Evolutionary conservation across 495 filamentous ascomycete genomes (phyloP).

Genomic region (Penicillium waksmanii): DNA sequence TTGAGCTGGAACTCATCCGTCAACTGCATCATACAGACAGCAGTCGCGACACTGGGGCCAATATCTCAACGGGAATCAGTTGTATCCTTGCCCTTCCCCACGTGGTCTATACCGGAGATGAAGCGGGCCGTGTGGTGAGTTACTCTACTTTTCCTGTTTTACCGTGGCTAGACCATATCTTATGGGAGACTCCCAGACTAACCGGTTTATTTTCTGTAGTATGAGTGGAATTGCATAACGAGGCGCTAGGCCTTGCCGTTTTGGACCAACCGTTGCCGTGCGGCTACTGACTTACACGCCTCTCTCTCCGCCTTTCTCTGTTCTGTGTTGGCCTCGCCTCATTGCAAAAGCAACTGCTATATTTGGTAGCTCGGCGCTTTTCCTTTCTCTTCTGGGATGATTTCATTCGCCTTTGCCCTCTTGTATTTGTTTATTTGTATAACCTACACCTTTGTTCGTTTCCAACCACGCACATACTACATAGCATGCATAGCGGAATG

Average conservation of each 20-base stretch:
- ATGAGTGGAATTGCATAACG: slow-evolving; percentile 89
- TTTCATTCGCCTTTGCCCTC: background rate
- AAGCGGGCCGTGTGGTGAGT: slow-evolving; percentile 79
- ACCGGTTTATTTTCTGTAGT: slow-evolving; percentile 49
- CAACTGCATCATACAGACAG: slow-evolving; percentile 82
- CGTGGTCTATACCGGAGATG: slow-evolving; percentile 91
- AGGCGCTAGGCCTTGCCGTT: slow-evolving; percentile 36
- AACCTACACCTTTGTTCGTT: background rate
- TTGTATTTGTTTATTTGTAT: slow-evolving; percentile 6
- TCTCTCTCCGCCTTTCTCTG: background rate
- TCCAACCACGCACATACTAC: background rate
- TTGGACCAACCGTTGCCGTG: background rate
- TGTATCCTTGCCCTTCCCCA: slow-evolving; percentile 83
- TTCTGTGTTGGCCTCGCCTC: background rate
- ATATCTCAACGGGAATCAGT: slow-evolving; percentile 81
- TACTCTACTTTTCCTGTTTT: background rate
- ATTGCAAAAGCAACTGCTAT: slow-evolving; percentile 11
- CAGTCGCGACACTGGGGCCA: slow-evolving; percentile 70
- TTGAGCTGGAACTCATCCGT: slow-evolving; percentile 67
- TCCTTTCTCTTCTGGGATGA: background rate
- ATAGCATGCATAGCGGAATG: slow-evolving; percentile 15
- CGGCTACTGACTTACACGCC: slow-evolving; percentile 12
- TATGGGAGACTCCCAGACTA: background rate
- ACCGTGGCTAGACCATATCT: background rate
- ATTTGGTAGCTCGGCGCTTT: slow-evolving; percentile 7